Evolutionary conservation across 2,329 filamentous ascomycete species (phyloP).

Genomic region (Xylariaceae sp.): DNA sequence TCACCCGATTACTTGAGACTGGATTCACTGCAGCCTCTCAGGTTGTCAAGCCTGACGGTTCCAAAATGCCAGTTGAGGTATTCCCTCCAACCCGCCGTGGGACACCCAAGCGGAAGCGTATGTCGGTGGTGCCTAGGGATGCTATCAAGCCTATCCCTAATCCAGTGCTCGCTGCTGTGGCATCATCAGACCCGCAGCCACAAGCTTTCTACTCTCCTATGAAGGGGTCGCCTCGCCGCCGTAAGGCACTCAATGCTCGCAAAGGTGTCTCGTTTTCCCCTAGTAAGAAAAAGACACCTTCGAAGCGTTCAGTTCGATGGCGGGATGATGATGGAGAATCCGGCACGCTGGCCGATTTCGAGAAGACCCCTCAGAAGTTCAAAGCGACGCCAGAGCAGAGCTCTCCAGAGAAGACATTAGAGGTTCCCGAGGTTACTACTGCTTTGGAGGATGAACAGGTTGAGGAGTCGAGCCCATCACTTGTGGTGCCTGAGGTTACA

Average conservation of each 20-base stretch:
- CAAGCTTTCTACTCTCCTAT: conserved; percentile 60
- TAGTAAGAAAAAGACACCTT: conserved; percentile 67
- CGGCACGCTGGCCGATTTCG: conserved; percentile 82
- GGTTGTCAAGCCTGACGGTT: conserved; percentile 85
- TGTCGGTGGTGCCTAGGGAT: conserved; percentile 33
- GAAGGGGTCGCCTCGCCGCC: conserved; percentile 75
- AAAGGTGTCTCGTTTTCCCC: conserved; percentile 82
- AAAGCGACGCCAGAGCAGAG: conserved; percentile 52
- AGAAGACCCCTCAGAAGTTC: conserved; percentile 77
- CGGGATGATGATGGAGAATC: conserved; percentile 81
- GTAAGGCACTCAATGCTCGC: conserved; percentile 58
- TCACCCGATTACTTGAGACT: conserved; percentile 72
- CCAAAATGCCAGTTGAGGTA: conserved; percentile 55
- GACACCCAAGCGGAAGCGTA: conserved; percentile 72
- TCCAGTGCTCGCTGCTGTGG: conserved; percentile 38
- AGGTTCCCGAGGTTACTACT: conserved; percentile 48
- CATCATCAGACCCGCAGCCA: conserved; percentile 25
- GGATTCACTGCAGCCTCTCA: conserved; percentile 73
- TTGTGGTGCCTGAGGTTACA: conserved; percentile 49
- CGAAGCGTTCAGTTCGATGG: conserved; percentile 82
- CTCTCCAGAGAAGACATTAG: conserved; percentile 48
- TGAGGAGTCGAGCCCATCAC: conserved; percentile 55
- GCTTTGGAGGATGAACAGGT: conserved; percentile 52
- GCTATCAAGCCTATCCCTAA: conserved; percentile 42
- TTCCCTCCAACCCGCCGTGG: conserved; percentile 68